These are phyloP conservation scores for Tolypocladium tundrense DNA, from an alignment of 2,329 filamentous ascomycete genomes.

Conservation along the genomic window DNA sequence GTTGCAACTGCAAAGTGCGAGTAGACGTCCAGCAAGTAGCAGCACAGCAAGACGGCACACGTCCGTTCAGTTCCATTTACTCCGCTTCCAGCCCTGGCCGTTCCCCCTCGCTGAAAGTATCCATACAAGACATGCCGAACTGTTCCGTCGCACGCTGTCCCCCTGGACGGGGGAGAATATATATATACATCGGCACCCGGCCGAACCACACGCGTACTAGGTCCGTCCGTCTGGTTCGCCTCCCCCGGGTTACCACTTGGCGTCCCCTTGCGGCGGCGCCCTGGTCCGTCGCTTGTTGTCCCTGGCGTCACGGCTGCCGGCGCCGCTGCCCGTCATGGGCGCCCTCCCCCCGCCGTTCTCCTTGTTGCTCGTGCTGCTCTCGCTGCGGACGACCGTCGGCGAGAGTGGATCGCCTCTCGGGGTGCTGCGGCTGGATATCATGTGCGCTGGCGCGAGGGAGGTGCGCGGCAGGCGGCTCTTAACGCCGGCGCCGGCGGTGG, in stretches of 20 bases:
- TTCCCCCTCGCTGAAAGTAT: neutral
- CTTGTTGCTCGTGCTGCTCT: constrained; percentile 29
- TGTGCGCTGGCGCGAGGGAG: constrained; percentile 15
- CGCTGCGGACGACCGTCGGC: constrained; percentile 23
- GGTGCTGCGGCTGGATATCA: constrained; percentile 11
- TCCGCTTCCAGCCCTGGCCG: neutral
- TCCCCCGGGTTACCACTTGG: neutral
- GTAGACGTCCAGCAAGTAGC: neutral
- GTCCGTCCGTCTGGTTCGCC: neutral
- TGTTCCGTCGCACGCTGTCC: neutral
- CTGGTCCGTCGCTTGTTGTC: constrained; percentile 1
- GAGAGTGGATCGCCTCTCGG: constrained; percentile 8
- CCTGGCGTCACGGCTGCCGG: neutral
- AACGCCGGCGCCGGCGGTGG: constrained; percentile 4
- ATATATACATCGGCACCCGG: neutral
- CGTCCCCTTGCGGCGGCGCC: neutral
- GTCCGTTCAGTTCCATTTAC: neutral
- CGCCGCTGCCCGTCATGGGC: neutral
- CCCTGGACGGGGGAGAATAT: neutral
- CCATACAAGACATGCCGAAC: neutral
- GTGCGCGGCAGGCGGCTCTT: constrained; percentile 31
- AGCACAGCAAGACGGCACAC: neutral
- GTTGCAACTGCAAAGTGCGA: too few relatives aligned
- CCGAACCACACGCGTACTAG: neutral
- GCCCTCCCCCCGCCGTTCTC: constrained; percentile 17